Evolutionary conservation across 306 rosid species (phyloP).

Genomic region (Psophocarpus tetragonolobus): DNA sequence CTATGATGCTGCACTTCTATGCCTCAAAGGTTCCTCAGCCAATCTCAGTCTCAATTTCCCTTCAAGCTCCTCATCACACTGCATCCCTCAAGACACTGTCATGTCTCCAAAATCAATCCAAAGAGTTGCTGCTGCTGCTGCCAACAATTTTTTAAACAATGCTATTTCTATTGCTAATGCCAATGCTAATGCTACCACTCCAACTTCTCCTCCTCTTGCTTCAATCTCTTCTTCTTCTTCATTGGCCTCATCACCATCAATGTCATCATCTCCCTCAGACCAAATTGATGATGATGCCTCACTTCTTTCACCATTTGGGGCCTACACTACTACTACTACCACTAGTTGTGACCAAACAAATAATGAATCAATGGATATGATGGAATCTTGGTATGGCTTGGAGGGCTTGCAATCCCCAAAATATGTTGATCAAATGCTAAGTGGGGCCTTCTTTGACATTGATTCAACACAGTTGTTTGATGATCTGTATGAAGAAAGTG

Average conservation of each 20-base stretch:
- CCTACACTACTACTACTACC: not conserved
- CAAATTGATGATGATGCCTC: constrained; percentile 61
- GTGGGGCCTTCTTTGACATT: constrained; percentile 65
- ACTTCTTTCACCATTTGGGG: constrained; percentile 46
- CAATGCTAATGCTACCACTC: not conserved
- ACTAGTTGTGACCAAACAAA: constrained; percentile 1
- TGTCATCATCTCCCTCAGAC: constrained; percentile 47
- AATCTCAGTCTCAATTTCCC: constrained; percentile 86
- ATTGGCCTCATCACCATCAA: constrained; percentile 53
- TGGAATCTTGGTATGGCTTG: constrained; percentile 68
- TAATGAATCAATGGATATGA: constrained; percentile 50
- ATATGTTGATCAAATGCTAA: constrained; percentile 66
- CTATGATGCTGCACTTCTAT: constrained; percentile 93
- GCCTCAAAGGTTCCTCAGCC: constrained; percentile 88
- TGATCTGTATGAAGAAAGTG: constrained; percentile 76
- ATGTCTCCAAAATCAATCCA: constrained; percentile 93
- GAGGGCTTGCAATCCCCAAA: constrained; percentile 59
- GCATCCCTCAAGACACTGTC: constrained; percentile 46
- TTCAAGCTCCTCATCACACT: constrained; percentile 33
- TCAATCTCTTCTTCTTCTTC: constrained; percentile 63
- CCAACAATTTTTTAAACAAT: constrained; percentile 39
- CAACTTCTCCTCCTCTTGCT: constrained; percentile 30
- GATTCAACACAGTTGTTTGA: constrained; percentile 56
- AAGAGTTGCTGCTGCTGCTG: constrained; percentile 84
- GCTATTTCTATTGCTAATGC: not conserved